Percentiles rank a stretch among this genome's conserved stretches.
Evolutionary conservation across 345 rosid genomes (phyloP).

Genomic region (Carallia brachiata): DNA sequence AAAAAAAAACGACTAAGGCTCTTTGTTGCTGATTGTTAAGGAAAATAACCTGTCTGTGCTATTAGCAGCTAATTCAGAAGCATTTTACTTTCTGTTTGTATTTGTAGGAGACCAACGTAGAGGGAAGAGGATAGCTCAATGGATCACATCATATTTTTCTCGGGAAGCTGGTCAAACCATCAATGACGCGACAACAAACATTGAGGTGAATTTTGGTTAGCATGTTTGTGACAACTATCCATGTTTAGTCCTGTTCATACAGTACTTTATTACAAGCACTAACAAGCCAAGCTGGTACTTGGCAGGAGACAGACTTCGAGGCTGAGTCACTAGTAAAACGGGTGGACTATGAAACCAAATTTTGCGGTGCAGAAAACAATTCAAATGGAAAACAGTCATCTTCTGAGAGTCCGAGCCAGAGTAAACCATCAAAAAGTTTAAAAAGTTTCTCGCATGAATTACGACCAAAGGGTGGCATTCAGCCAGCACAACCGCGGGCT

Average conservation of each 20-base stretch:
- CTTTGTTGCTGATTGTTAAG: neutral
- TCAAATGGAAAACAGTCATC: constrained; percentile 28
- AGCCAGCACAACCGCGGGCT: constrained; percentile 48
- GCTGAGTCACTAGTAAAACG: constrained; percentile 29
- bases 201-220: constrained; percentile 38
- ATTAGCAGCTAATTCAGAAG: neutral
- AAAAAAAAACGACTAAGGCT: neutral
- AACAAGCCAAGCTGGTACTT: constrained; percentile 15
- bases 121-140: constrained; percentile 56
- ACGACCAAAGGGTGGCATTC: constrained; percentile 67
- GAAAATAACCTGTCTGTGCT: neutral
- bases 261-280: constrained; percentile 3
- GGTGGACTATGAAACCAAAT: constrained; percentile 31
- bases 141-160: constrained; percentile 60
- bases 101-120: constrained; percentile 34
- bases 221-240: constrained; percentile 1
- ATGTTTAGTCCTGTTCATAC: constrained; percentile 3
- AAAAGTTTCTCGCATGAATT: constrained; percentile 81
- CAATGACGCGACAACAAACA: constrained; percentile 31
- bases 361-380: constrained; percentile 17
- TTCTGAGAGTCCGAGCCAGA: constrained; percentile 24
- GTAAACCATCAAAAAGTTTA: constrained; percentile 45
- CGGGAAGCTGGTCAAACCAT: constrained; percentile 32
- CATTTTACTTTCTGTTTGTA: constrained; percentile 13
- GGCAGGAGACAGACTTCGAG: constrained; percentile 41